phyloP scores from a whole-genome alignment of 2,329 filamentous ascomycete species.

The Nigrospora osmanthi region DNA sequence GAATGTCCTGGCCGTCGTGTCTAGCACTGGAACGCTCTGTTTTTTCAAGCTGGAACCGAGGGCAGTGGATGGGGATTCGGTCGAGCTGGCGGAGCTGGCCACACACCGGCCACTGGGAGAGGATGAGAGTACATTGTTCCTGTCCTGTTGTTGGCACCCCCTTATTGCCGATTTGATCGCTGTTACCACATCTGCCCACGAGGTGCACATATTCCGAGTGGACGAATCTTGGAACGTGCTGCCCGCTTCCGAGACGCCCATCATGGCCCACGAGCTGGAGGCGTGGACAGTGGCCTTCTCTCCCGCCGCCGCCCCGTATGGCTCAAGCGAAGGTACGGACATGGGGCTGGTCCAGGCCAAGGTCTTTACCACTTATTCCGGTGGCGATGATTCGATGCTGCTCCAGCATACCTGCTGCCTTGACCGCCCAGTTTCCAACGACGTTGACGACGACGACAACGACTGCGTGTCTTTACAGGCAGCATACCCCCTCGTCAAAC shows the following conservation, averaged over 20 bases:
- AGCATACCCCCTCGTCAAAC: conserved; percentile 15
- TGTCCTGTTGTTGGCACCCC: conserved; percentile 71
- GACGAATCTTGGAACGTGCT: conserved; percentile 31
- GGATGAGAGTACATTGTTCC: conserved; percentile 53
- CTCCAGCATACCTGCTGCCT: conserved; percentile 35
- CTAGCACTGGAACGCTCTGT: conserved; percentile 65
- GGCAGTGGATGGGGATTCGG: conserved; percentile 2
- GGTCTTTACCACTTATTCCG: conserved; percentile 49
- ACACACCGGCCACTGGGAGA: conserved; percentile 40
- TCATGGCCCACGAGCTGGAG: conserved; percentile 51
- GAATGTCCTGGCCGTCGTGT: conserved; percentile 63
- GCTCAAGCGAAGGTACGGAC: background rate
- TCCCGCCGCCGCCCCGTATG: conserved; percentile 11
- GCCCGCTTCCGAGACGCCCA: conserved; percentile 23
- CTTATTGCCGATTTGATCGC: conserved; percentile 46
- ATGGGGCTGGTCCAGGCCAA: conserved; percentile 4
- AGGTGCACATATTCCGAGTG: conserved; percentile 48
- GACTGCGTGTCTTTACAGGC: background rate
- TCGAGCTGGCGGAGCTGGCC: conserved; percentile 25
- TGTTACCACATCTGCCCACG: conserved; percentile 63
- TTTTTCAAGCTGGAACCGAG: conserved; percentile 45
- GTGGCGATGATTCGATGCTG: conserved; percentile 67
- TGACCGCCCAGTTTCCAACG: conserved; percentile 2
- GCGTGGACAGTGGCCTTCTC: conserved; percentile 67
- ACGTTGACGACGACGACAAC: conserved; percentile 2